phyloP scores from a whole-genome alignment of 176 grass and related monocot species.

The Triticum turgidum region DNA sequence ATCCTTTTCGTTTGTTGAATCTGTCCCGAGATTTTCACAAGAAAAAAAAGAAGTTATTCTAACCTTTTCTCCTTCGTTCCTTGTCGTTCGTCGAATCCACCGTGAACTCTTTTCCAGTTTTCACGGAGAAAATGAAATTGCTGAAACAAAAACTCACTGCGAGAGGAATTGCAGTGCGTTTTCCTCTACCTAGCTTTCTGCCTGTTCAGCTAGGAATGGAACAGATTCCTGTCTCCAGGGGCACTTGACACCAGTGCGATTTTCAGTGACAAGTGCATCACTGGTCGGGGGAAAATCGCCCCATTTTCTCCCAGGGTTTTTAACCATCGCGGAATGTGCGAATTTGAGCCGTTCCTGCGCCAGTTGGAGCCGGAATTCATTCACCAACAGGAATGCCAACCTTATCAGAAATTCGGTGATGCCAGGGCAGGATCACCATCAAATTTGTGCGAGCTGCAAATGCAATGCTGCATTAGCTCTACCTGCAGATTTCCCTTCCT shows the following conservation, averaged over 20 bases:
- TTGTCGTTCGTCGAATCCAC: not conserved
- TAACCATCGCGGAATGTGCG: not conserved
- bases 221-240: not conserved
- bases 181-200: conserved; percentile 12
- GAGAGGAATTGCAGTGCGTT: not conserved
- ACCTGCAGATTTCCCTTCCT: not conserved
- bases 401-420: conserved; percentile 24
- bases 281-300: conserved; percentile 1
- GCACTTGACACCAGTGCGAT: conserved; percentile 12
- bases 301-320: conserved; percentile 4
- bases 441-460: conserved; percentile 5
- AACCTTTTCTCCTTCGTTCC: not conserved
- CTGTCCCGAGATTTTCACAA: not conserved
- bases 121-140: not conserved
- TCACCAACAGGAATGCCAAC: not conserved
- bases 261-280: conserved; percentile 24
- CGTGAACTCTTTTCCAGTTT: not conserved
- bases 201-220: not conserved
- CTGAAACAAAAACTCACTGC: not conserved
- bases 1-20: conserved; percentile 23
- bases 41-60: conserved; percentile 1
- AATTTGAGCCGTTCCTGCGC: not conserved
- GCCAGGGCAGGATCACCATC: not conserved
- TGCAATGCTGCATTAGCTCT: not conserved
- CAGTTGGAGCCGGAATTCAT: conserved; percentile 11